phyloP scores from a whole-genome alignment of 441 rosid species.

The Dalechampia spathulata region DNA sequence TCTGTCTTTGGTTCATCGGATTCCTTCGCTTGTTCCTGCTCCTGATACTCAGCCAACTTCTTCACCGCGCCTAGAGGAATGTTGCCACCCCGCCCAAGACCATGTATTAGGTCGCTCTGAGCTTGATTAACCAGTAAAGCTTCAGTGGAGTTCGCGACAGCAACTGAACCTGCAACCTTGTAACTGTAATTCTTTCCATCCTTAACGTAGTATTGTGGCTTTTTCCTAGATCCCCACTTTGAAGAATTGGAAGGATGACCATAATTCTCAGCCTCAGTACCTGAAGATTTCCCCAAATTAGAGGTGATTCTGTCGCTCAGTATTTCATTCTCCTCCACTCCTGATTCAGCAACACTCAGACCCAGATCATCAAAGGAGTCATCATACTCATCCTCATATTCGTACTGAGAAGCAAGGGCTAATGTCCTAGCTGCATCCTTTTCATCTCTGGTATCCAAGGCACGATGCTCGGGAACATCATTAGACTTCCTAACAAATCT shows the following conservation, averaged over 20 bases:
- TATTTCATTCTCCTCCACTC: constrained; percentile 58
- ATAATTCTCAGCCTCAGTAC: constrained; percentile 28
- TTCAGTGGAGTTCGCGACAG: constrained; percentile 70
- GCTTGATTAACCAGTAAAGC: constrained; percentile 58
- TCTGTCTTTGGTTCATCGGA: constrained; percentile 27
- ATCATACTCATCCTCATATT: constrained; percentile 94
- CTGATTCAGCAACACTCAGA: constrained; percentile 57
- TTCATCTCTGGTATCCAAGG: constrained; percentile 45
- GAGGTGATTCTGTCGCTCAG: constrained; percentile 36
- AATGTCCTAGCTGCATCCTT: constrained; percentile 40
- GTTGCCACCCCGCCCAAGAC: constrained; percentile 95
- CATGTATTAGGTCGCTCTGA: constrained; percentile 55
- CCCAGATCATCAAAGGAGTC: constrained; percentile 98
- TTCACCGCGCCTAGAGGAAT: constrained; percentile 66
- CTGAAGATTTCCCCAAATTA: constrained; percentile 25
- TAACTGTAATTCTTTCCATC: constrained; percentile 98
- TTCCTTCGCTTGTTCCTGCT: constrained; percentile 25
- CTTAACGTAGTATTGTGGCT: constrained; percentile 77
- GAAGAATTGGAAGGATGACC: constrained; percentile 25
- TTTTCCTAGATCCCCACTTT: constrained; percentile 77
- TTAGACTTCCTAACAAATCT: constrained; percentile 75
- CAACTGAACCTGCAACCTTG: constrained; percentile 80
- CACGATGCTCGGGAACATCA: constrained; percentile 33
- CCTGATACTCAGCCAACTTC: constrained; percentile 51
- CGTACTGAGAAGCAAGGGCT: constrained; percentile 65